These are phyloP conservation scores for Colletotrichum aenigma DNA, from an alignment of 2,329 filamentous ascomycete genomes.

Conservation along the genomic window DNA sequence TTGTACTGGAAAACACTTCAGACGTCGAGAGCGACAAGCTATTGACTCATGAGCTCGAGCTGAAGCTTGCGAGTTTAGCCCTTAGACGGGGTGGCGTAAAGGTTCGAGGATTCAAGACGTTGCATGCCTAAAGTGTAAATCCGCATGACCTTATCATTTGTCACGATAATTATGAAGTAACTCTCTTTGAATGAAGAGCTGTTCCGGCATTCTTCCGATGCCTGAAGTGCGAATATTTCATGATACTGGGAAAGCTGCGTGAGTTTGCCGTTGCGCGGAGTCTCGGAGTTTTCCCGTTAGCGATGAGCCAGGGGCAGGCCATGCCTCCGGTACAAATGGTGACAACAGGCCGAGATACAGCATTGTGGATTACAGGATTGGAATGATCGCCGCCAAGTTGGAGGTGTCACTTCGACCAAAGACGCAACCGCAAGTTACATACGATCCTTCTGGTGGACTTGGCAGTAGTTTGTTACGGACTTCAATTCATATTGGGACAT, in stretches of 20 bases:
- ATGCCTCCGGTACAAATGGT: neutral
- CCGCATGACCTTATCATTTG: neutral
- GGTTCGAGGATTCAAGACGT: neutral
- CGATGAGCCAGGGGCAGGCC: fast-evolving
- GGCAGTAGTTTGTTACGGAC: neutral
- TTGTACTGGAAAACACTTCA: neutral
- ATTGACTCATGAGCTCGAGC: neutral
- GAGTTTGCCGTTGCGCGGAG: neutral
- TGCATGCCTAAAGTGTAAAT: neutral
- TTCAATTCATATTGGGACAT: neutral
- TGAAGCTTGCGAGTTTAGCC: neutral
- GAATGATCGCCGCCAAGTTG: neutral
- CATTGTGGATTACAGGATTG: fast-evolving
- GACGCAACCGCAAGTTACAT: neutral
- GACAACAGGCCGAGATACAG: neutral
- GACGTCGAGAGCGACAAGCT: neutral
- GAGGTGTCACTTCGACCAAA: neutral
- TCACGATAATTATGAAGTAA: neutral
- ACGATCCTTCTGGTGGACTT: neutral
- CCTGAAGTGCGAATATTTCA: neutral
- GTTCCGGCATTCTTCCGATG: fast-evolving
- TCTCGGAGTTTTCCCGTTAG: neutral
- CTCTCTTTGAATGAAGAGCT: neutral
- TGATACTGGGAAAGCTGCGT: neutral
- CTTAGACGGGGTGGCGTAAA: neutral